Evolutionary conservation across 345 rosid genomes (phyloP), one percentile per base, ranked within the genome.

Genomic region (Hibiscus mutabilis): DNA sequence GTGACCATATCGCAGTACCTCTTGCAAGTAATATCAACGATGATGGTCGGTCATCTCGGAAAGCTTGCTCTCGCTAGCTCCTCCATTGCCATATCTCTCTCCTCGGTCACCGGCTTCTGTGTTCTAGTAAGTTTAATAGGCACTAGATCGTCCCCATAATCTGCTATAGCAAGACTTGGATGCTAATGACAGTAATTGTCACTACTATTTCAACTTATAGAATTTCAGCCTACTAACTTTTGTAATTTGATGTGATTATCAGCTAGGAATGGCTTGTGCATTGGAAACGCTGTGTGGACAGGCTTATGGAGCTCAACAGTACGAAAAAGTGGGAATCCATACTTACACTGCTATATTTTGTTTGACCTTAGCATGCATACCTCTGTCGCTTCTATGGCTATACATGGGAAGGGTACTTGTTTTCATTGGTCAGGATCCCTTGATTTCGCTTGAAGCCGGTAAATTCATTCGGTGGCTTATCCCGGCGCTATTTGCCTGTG

Each of bases 271-370:
- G 85, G 74, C 83, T 15, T 77, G 76, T 66, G 83, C 83, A 29
- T 51, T 82, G 77, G 85, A 82, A 73, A 82, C 85, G 3, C 59
- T 82, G 47, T 77, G 79, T 33, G 83, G 85, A 27, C 85, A 82
- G 73, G 83, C 85, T 22, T 82, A 75, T 75, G 85, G 85, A 75
- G 85, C 85, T 55, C 61, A 80, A 56, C 85, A 82, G 42, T 82
- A 82, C 58, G 60, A 60, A 4, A 82, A 69, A 73, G 37, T 82
- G 2, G 86, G 86, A 66, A 63, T 59, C 33, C 81, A 79, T 53
- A 79, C 86, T 16, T 68, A 79, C 15, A 80, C 86, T 27, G 83
- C 83, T 0, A 79, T 82, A 37, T 80, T 82, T 72, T 79, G 81
- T 19, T 68, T 77, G 10, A 9, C 58, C 25, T 8, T 82, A 52